These are phyloP conservation scores for Beauveria caledonica DNA, from an alignment of 2,329 filamentous ascomycete genomes.

Conservation along the genomic window DNA sequence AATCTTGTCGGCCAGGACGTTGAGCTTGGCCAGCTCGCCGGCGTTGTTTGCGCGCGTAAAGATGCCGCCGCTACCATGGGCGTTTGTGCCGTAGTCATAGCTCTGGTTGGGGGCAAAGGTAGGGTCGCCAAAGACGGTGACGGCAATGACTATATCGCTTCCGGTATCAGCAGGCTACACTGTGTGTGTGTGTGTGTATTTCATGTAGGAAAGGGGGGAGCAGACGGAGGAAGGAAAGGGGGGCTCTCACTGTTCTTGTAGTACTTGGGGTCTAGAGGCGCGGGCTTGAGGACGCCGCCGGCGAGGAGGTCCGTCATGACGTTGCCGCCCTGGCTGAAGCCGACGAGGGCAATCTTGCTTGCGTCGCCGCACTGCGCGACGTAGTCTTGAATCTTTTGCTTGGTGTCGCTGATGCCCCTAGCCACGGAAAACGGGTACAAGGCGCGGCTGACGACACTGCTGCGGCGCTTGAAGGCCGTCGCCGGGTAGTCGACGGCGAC, in stretches of 20 bases:
- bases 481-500: constrained; percentile 14
- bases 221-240: background rate
- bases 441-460: background rate
- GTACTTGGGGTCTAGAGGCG: constrained; percentile 7
- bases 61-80: constrained; percentile 7
- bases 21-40: constrained; percentile 11
- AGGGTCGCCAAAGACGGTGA: constrained; percentile 13
- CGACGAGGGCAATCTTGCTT: constrained; percentile 11
- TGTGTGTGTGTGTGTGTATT: background rate
- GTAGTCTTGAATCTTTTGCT: constrained; percentile 11
- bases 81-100: constrained; percentile 12
- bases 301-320: constrained; percentile 12
- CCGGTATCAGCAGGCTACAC: background rate
- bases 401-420: constrained; percentile 10
- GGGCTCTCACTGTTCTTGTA: constrained; percentile 9
- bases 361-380: constrained; percentile 7
- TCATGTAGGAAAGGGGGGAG: background rate
- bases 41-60: constrained; percentile 8
- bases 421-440: constrained; percentile 11
- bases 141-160: constrained; percentile 5
- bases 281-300: constrained; percentile 12
- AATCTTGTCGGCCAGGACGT: constrained; percentile 5
- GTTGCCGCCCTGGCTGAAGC: constrained; percentile 13
- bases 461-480: background rate
- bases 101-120: constrained; percentile 11